Base-by-base conservation (phyloP, 2,329 filamentous ascomycete genomes). In the Zymoseptoria pseudotritici region DNA sequence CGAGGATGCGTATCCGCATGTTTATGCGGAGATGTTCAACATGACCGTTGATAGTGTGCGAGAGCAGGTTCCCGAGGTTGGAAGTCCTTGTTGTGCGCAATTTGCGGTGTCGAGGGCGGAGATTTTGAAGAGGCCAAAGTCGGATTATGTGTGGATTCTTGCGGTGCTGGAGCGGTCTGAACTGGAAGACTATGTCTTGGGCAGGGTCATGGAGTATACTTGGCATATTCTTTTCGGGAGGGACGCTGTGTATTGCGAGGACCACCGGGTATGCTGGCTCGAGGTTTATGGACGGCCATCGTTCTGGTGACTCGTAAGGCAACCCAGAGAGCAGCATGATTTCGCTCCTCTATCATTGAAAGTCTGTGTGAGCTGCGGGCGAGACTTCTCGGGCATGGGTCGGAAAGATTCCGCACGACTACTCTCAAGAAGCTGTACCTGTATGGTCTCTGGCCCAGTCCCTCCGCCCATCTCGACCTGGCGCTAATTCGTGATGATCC, bases 201-300 rank as follows among this genome's bases (percentile, higher is more conserved):
- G 82, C 3, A 70, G 81, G 20, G 77, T 84, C 8, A 75, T 83
- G 72, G 82, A 84, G 65, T 84, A 83, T 69, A 79, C 78, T n/a
- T 84, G 82, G 82, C 82, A 84, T 63, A 82, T 80, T 79, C 76
- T 70, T 74, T 77, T 68, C 60, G 68, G 58, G 55, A 59, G 59
- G 67, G 36, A 62, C 58, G 61, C 63, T 64, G 59, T 68, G 64
- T 56, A 70, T 63, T 75, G 73, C 61, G 65, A 67, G 2, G 58
- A 64, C 20, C 54, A 57, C 21, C 50, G 54, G 42, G 55, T 62
- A 52, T 74, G 72, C 60, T 65, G 62, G 53, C 71, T 67, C 56
- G 61, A 66, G 22, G 56, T 73, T n/a, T 75, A 71, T 57, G 70
- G 66, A 22, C 67, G 59, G 21, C 26, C 26, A 7, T 46, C 17